These are phyloP conservation scores for Pseudogymnoascus sp. DNA, from an alignment of 2,329 filamentous ascomycete species.

Conservation along the genomic window DNA sequence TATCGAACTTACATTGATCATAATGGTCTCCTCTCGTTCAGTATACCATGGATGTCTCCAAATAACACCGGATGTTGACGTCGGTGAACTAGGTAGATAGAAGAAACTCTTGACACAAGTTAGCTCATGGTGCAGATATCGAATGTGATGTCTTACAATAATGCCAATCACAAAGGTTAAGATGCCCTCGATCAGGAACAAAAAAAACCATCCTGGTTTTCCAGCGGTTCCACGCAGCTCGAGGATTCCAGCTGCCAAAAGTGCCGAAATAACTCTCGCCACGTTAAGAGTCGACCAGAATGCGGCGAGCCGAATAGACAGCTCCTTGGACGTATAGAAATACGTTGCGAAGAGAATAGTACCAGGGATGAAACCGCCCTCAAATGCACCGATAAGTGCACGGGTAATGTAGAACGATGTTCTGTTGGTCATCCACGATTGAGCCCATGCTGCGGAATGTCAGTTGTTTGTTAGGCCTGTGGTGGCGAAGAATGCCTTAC, in stretches of 20 bases:
- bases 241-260: constrained; percentile 38
- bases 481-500: constrained; percentile 17
- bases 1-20: constrained; percentile 43
- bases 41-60: constrained; percentile 58
- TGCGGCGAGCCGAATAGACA: constrained; percentile 56
- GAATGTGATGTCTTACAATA: constrained; percentile 23
- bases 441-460: constrained; percentile 34
- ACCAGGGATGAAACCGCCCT: constrained; percentile 51
- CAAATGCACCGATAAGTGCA: constrained; percentile 43
- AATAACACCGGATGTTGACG: constrained; percentile 52
- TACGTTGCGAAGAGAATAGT: constrained; percentile 60
- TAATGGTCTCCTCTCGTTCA: constrained; percentile 59
- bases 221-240: constrained; percentile 41
- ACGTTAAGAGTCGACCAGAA: constrained; percentile 54
- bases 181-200: constrained; percentile 37
- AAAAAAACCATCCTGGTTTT: constrained; percentile 47
- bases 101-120: constrained; percentile 34
- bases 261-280: constrained; percentile 37
- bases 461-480: constrained; percentile 24
- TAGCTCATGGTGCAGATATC: neutral
- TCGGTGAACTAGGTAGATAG: constrained; percentile 56
- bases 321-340: constrained; percentile 61
- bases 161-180: constrained; percentile 42
- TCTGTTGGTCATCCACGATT: constrained; percentile 42
- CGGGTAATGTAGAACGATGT: constrained; percentile 42